phyloP scores from a whole-genome alignment of 1,284 basidiomycete genomes.

The Amylostereum areolatum region DNA sequence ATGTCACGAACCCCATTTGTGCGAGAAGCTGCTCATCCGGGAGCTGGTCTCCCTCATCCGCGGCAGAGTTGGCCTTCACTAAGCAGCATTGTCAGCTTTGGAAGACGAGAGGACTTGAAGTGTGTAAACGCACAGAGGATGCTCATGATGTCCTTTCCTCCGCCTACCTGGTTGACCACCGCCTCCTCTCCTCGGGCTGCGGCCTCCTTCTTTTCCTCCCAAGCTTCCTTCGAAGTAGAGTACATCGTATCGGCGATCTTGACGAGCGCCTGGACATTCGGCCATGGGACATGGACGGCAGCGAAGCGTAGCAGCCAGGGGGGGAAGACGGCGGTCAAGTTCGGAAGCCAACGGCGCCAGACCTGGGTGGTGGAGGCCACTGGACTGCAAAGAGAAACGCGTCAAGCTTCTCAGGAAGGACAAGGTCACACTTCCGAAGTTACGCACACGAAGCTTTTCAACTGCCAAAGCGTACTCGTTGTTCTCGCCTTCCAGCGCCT shows the following conservation, averaged over 20 bases:
- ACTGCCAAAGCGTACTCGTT: slow-evolving; percentile 20
- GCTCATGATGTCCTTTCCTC: slow-evolving; percentile 26
- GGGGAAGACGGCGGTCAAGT: slow-evolving; percentile 13
- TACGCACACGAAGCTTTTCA: slow-evolving; percentile 16
- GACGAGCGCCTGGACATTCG: slow-evolving; percentile 10
- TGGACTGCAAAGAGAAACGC: too few species aligned
- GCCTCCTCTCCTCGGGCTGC: slow-evolving; percentile 19
- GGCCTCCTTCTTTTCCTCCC: slow-evolving; percentile 17
- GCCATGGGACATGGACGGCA: slow-evolving; percentile 13
- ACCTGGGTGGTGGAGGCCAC: background rate
- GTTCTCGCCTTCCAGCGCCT: slow-evolving; percentile 18
- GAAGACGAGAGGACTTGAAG: background rate
- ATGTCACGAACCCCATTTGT: slow-evolving; percentile 16
- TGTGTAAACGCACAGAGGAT: slow-evolving; percentile 17
- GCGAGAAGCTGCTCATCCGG: slow-evolving; percentile 19
- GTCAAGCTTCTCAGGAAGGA: too few species aligned
- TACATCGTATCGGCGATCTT: slow-evolving; percentile 16
- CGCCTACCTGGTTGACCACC: slow-evolving; percentile 18
- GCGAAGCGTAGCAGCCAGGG: slow-evolving; percentile 9
- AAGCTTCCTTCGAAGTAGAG: slow-evolving; percentile 13
- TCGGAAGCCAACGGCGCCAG: background rate
- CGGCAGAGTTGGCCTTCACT: slow-evolving; percentile 20
- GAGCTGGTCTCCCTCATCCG: slow-evolving; percentile 17
- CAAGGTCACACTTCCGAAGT: too few species aligned
- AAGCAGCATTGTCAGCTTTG: background rate